phyloP scores from a whole-genome alignment of 805 yeast species.

The Isabelozyma rhagii region DNA sequence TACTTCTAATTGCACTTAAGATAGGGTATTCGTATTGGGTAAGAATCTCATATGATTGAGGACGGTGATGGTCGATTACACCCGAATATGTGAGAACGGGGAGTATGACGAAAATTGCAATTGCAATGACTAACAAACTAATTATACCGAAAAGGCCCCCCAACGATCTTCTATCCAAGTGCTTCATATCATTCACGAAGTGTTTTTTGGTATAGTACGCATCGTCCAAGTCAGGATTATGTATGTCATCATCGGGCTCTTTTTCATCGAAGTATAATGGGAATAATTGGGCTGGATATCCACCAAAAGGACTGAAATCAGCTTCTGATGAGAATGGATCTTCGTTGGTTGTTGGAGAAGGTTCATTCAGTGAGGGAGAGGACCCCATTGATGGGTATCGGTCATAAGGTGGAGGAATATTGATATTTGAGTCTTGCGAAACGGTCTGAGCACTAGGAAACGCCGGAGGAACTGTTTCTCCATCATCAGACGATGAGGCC shows the following conservation, averaged over 20 bases:
- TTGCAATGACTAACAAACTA: constrained; percentile 54
- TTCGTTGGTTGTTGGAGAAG: constrained; percentile 7
- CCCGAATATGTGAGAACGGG: constrained; percentile 88
- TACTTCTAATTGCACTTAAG: constrained; percentile 32
- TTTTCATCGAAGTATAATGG: constrained; percentile 90
- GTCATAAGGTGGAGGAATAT: constrained; percentile 58
- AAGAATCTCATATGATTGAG: constrained; percentile 41
- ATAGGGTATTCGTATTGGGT: constrained; percentile 42
- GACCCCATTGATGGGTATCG: constrained; percentile 67
- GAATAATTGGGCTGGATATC: constrained; percentile 90
- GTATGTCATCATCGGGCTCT: constrained; percentile 92
- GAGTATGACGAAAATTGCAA: constrained; percentile 68
- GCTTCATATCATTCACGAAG: constrained; percentile 59
- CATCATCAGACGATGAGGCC: constrained; percentile 10
- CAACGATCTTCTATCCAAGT: constrained; percentile 60
- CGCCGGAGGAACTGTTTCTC: constrained; percentile 3
- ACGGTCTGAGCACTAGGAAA: constrained; percentile 8
- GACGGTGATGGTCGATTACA: constrained; percentile 31
- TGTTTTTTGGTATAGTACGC: constrained; percentile 77
- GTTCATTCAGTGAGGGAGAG: constrained; percentile 28
- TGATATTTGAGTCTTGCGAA: constrained; percentile 16
- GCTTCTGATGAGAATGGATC: constrained; percentile 43
- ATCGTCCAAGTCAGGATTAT: constrained; percentile 92
- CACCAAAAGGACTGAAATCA: constrained; percentile 91
- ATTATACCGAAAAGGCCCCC: constrained; percentile 64